Percentiles rank a stretch among this genome's conserved stretches.
Evolutionary conservation across 805 yeast genomes (phyloP).

Genomic region (Cyberlindnera mrakii): DNA sequence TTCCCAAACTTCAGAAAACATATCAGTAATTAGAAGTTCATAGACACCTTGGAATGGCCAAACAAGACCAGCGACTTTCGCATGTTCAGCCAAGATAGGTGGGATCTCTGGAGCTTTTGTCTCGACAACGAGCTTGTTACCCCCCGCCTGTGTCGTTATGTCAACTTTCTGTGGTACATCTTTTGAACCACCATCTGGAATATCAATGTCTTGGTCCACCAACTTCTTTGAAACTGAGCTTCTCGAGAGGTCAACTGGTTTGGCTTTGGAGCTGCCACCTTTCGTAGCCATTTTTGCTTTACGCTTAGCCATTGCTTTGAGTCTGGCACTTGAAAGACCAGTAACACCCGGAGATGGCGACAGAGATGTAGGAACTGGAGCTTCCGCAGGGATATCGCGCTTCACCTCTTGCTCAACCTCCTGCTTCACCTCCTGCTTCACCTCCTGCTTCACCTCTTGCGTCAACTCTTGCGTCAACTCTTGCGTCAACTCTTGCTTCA

Average conservation of each 20-base stretch:
- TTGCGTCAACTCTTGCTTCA: constrained; percentile 4
- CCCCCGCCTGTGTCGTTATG: constrained; percentile 74
- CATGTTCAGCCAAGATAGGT: constrained; percentile 64
- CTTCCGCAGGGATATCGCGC: constrained; percentile 2
- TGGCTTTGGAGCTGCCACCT: constrained; percentile 35
- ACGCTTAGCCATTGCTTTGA: constrained; percentile 92
- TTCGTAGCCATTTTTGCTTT: constrained; percentile 72
- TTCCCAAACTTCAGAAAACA: constrained; percentile 89
- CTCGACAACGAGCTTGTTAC: constrained; percentile 80
- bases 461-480: constrained; percentile 6
- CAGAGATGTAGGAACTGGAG: background rate
- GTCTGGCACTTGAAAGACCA: constrained; percentile 56
- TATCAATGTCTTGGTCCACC: constrained; percentile 26
- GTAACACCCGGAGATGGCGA: background rate
- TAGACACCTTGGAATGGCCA: constrained; percentile 96
- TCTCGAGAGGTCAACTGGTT: constrained; percentile 64
- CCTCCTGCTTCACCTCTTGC: constrained; percentile 5
- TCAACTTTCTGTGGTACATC: constrained; percentile 33
- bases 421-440: constrained; percentile 4
- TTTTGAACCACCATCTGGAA: constrained; percentile 6
- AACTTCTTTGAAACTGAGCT: constrained; percentile 58
- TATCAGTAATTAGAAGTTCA: constrained; percentile 70
- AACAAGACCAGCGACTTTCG: constrained; percentile 63
- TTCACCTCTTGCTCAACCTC: background rate
- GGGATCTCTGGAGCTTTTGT: constrained; percentile 58